Base-by-base conservation (phyloP, 176 grass and related monocot species). In the Triticum dicoccoides region DNA sequence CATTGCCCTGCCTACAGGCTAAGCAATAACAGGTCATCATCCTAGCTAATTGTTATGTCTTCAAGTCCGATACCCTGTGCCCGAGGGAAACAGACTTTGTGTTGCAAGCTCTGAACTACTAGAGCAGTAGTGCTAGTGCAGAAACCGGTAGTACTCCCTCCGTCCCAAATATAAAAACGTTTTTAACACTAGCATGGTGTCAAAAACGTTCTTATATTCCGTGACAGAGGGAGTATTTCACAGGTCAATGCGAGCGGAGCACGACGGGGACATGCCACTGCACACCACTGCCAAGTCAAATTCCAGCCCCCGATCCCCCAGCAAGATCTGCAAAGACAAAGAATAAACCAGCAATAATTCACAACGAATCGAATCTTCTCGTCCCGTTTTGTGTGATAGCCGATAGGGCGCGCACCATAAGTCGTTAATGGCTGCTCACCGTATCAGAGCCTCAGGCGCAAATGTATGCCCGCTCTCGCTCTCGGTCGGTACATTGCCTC, bases 21-120 rank as follows among this genome's bases (percentile, higher is more conserved):
- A 17, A 11, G 49, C 49, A 5, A 52, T 52, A 2, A 9, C 3
- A 35, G 66, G 17, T 69, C 15, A 9, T 20, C 14, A 0, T 1
- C 49, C 14, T 52, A 52, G 49, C 15, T 18, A 25, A 35, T 25
- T 49, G 41, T 27, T 14, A 6, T 17, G 3, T 33, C 29, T 56
- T 7, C 11, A 65, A 9, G 41, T 42, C 66, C 1, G n/a, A 15
- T 42, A 56, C 59, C 87, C 66, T 85, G 42, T 8, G 23, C 23
- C 30, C 0, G 76, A 89, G 87, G 87, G 42, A 89, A 85, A 74
- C 18, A 1, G 81, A 89, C 66, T 73, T 73, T 12, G 2, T 35
- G 54, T 15, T n/a, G 21, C 59, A 61, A 21, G 10, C 8, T 58
- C 17, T 58, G 52, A 58, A 20, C 52, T 58, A 42, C 2, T 41